Evolutionary conservation across 495 filamentous ascomycete species (phyloP), one percentile per base, ranked within the genome.

Genomic region (Elasticomyces elasticus): DNA sequence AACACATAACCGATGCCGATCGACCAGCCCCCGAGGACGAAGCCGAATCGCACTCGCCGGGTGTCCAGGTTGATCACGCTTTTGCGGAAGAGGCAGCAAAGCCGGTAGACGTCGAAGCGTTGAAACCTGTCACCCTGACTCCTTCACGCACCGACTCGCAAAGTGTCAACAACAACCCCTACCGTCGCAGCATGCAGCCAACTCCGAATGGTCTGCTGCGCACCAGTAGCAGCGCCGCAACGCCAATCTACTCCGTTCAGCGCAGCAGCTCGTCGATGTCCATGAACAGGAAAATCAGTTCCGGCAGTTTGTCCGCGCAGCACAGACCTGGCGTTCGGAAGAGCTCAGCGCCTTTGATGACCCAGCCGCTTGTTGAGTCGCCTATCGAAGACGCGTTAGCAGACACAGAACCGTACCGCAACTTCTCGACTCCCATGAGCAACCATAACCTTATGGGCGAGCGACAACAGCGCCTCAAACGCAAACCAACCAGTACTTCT

Each of bases 1-100:
- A 95, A 63, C 88, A 95, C 67, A 71, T 94, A 19, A 79, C 81
- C 26, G 69, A 75, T 38, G 91, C 91, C 4, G 91, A 95, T 17
- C 70, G 68, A 3, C 89, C 88, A 23, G 82, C 79, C 5, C 30
- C 28, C 3, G 86, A 91, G 13, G 73, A 76, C 1, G 28, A 63
- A 11, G 9, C 47, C 5, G 62, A 55, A 17, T 59, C 62, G 2
- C 49, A 48, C 15, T 66, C 64, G 17, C 66, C 67, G n/a, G 67
- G 66, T 11, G 46, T 68, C n/a, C 48, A 62, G 33, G 50, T 68
- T 11, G 59, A 63, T 6, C 49, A 54, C 25, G 51, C 46, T 2
- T 51, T 59, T 15, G 37, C 49, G 10, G 46, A 55, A 27, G 64
- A 69, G 38, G 28, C 41, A 25, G 58, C 57, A 15, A 49, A 49